Evolutionary conservation across 805 yeast species (phyloP).

Genomic region (Saccharomycopsis javanensis): DNA sequence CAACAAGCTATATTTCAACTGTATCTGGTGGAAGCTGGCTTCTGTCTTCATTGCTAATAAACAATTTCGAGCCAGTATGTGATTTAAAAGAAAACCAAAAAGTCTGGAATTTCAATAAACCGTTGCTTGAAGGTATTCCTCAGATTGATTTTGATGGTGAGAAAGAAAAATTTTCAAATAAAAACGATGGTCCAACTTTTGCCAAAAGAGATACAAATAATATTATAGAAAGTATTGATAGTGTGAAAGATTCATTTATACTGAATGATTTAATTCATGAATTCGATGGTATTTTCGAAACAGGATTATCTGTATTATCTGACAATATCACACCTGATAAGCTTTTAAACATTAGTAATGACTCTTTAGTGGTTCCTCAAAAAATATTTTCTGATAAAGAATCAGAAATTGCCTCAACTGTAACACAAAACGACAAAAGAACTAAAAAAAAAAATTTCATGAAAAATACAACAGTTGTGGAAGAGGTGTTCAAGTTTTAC

Average conservation of each 20-base stretch:
- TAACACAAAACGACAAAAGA: not conserved
- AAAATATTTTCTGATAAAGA: not conserved
- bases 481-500: slow-evolving; percentile 34
- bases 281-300: not conserved
- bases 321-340: not conserved
- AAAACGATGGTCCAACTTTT: not conserved
- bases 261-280: slow-evolving; percentile 6
- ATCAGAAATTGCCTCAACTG: not conserved
- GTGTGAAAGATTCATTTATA: slow-evolving; percentile 45
- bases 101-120: slow-evolving; percentile 29
- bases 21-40: slow-evolving; percentile 71
- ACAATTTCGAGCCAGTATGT: slow-evolving; percentile 51
- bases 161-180: slow-evolving; percentile 9
- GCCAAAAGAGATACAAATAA: slow-evolving; percentile 20
- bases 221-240: slow-evolving; percentile 26
- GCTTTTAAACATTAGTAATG: not conserved
- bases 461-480: not conserved
- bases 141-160: slow-evolving; percentile 34
- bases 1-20: slow-evolving; percentile 49
- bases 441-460: not conserved
- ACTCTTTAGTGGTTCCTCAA: not conserved
- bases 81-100: slow-evolving; percentile 37
- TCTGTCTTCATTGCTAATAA: slow-evolving; percentile 37
- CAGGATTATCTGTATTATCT: not conserved
- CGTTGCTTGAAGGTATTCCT: slow-evolving; percentile 49